A percentile compares a stretch with the other conserved stretches of the same genome.
Conservation (phyloP, 805 yeast genomes). For the Suhomyces faveliae region DNA sequence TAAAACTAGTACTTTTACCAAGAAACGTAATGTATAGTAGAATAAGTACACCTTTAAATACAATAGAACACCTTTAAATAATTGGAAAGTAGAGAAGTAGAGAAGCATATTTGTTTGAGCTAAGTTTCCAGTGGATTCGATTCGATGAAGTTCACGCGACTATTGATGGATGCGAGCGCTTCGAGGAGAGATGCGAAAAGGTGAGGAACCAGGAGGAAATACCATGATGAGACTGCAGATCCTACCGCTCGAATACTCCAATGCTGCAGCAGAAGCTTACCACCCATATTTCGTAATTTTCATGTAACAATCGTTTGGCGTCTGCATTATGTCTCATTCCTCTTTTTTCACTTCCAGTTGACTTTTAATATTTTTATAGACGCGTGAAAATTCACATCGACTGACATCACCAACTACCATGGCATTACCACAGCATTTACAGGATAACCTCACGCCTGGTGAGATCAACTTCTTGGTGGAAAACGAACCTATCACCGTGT, state of each 20-base stretch:
- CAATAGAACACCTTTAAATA: not conserved
- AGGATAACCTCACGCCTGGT: constrained; percentile 61
- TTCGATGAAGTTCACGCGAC: too few species aligned
- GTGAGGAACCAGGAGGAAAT: too few species aligned
- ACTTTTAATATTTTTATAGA: not conserved
- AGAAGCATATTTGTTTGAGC: too few species aligned
- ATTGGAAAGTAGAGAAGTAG: not conserved
- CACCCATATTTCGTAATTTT: too few species aligned
- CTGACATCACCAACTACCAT: constrained; percentile 27
- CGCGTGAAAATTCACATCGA: not conserved
- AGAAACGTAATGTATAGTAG: constrained; percentile 8
- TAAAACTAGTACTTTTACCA: constrained; percentile 36
- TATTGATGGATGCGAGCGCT: too few species aligned
- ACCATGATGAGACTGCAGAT: too few species aligned
- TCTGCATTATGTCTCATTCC: not conserved
- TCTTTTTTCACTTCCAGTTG: not conserved
- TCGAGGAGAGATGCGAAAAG: too few species aligned
- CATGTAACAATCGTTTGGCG: too few species aligned
- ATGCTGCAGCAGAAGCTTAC: too few species aligned
- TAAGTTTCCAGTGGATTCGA: too few species aligned
- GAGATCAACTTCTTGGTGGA: constrained; percentile 87
- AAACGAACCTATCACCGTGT: constrained; percentile 65
- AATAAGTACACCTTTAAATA: not conserved
- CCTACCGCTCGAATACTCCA: too few species aligned
- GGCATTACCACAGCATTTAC: constrained; percentile 61